phyloP scores from a whole-genome alignment of 768 basidiomycete species.

The Lactifluus pinguis region DNA sequence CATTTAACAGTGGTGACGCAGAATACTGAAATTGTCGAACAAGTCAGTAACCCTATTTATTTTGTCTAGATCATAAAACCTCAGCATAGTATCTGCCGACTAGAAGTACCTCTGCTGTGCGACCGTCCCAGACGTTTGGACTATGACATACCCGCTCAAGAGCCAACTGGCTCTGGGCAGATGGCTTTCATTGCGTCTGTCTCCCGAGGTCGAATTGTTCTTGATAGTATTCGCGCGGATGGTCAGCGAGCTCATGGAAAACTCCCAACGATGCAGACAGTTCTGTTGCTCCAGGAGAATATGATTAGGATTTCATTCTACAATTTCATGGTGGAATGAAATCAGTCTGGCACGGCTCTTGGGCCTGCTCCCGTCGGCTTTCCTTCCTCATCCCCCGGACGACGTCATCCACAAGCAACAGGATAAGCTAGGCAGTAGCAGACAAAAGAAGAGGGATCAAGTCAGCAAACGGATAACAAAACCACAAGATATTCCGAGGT shows the following conservation, averaged over 20 bases:
- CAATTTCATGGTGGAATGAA: neutral
- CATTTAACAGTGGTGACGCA: too few relatives aligned
- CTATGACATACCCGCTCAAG: too few relatives aligned
- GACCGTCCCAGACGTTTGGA: too few relatives aligned
- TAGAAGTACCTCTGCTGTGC: too few relatives aligned
- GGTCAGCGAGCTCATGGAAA: neutral
- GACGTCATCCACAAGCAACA: slow-evolving; percentile 90
- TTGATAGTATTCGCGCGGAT: neutral
- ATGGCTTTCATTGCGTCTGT: too few relatives aligned
- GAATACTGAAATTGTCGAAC: too few relatives aligned
- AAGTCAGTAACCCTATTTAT: too few relatives aligned
- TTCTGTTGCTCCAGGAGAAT: neutral
- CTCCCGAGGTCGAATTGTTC: too few relatives aligned
- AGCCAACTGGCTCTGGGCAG: too few relatives aligned
- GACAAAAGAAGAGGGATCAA: neutral
- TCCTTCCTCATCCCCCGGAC: slow-evolving; percentile 80
- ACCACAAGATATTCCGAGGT: slow-evolving; percentile 5
- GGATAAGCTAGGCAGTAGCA: slow-evolving; percentile 66
- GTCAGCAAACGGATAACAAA: neutral
- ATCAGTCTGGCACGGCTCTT: slow-evolving; percentile 41
- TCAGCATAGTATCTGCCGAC: too few relatives aligned
- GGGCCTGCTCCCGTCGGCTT: slow-evolving; percentile 41
- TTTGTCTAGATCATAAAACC: too few relatives aligned
- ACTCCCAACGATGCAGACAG: neutral
- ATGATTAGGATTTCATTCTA: neutral